Evolutionary conservation across 192 early-diverging fungal genomes (phyloP), one percentile per base, ranked within the genome.

Genomic region (Chytriomyces sp.): DNA sequence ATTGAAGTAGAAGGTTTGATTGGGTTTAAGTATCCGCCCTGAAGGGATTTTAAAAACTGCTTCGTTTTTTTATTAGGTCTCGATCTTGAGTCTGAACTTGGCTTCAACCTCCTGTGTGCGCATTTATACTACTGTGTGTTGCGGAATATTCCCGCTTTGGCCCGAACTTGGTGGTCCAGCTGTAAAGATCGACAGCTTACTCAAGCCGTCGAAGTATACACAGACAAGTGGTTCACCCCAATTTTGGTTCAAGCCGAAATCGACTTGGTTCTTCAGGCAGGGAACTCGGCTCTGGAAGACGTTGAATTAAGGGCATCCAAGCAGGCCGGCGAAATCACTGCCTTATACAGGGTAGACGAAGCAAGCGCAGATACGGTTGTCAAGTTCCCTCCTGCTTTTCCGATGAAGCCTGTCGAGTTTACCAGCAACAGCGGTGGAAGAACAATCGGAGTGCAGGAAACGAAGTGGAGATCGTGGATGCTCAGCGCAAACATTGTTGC

Each of bases 151-250:
- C 93, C 94, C 1, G 86, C 91, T 18, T 81, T 95, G 69, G 91
- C 92, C 8, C 81, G 92, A 64, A 82, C 83, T 7, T 96, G 93
- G 93, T 96, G 93, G 92, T 84, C 88, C 5, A 89, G 93, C 75
- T 91, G 91, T 84, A 93, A 93, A 80, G 84, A 92, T 45, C 82
- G 94, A 9, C 94, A 95, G 75, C 69, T 93, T 50, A 87, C 80
- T 23, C 77, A 93, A 53, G 89, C 89, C 3, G 88, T 95, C 44
- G 94, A 95, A 75, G 84, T 80, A 85, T 91, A 91, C 74, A 95
- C 93, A 0, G 91, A 94, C 78, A 89, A 82, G 62, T 90, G 83
- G 69, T 94, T 91, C 75, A 90, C 87, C 50, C 86, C 91, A 1
- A 57, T 85, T 7, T 77, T 96, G 20, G 86, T 93, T 28, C 66